Evolutionary conservation across 345 rosid species (phyloP).

Genomic region (Brassica carinata): DNA sequence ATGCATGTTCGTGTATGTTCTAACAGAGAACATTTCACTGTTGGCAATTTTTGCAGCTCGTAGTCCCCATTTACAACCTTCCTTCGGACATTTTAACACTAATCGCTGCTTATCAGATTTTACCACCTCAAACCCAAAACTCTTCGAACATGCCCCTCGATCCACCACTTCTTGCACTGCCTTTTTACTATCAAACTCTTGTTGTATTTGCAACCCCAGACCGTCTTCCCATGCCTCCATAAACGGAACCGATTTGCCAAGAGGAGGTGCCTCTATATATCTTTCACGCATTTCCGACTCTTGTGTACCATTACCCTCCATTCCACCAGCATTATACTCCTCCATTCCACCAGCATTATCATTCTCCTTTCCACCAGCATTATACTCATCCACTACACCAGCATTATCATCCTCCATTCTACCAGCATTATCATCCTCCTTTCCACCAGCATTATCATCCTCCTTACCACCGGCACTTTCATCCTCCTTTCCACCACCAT

Average conservation of each 20-base stretch:
- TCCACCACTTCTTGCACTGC: not conserved
- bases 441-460: no score
- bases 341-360: not conserved
- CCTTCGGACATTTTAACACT: not conserved
- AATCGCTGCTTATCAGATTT: not conserved
- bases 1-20: not conserved
- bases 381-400: no score
- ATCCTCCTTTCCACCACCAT: no score
- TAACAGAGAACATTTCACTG: not conserved
- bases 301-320: not conserved
- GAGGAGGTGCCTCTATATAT: not conserved
- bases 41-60: not conserved
- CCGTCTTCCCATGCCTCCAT: not conserved
- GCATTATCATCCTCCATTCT: no score
- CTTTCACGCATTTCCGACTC: not conserved
- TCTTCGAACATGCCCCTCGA: not conserved
- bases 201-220: not conserved
- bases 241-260: not conserved
- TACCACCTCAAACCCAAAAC: not conserved
- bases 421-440: no score
- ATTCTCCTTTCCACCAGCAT: not conserved
- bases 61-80: not conserved
- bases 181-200: no score
- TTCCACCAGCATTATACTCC: not conserved
- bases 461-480: no score